phyloP scores from a whole-genome alignment of 2,329 filamentous ascomycete genomes.

The Sclerotinia sclerotiorum region DNA sequence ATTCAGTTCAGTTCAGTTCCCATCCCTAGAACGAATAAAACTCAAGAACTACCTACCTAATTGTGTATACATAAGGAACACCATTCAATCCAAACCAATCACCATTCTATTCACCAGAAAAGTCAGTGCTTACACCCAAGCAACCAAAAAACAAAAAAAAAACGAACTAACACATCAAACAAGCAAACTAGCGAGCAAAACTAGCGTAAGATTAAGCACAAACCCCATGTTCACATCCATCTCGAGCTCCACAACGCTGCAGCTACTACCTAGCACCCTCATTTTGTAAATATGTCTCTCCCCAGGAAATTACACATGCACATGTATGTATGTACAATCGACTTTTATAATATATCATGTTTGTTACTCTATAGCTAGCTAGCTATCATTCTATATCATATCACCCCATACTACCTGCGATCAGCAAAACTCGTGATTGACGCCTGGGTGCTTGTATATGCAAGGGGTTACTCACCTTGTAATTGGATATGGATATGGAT shows the following conservation, averaged over 20 bases:
- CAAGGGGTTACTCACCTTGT: slow-evolving; percentile 5
- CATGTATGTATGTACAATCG: not conserved
- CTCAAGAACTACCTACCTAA: too few species aligned
- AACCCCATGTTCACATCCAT: too few species aligned
- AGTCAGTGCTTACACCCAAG: not conserved
- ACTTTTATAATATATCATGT: too few species aligned
- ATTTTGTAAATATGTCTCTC: slow-evolving; percentile 3
- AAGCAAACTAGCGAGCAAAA: too few species aligned
- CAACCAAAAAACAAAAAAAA: not conserved
- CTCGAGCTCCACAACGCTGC: too few species aligned
- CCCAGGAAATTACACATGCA: not conserved
- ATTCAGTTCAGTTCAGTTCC: too few species aligned
- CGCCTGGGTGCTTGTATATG: not conserved
- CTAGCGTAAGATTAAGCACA: not conserved
- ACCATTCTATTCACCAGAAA: too few species aligned
- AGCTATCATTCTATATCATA: too few species aligned
- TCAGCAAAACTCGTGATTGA: too few species aligned
- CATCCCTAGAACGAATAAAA: not conserved
- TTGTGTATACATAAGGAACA: not conserved
- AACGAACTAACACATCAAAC: not conserved
- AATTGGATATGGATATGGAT: too few species aligned
- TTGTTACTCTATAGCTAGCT: too few species aligned
- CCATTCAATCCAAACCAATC: not conserved
- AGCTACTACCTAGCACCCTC: not conserved
- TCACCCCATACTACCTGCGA: too few species aligned